These are phyloP conservation scores for Globisporangium cystogenes DNA, from an alignment of 352 stramenopile species.

Conservation along the genomic window DNA sequence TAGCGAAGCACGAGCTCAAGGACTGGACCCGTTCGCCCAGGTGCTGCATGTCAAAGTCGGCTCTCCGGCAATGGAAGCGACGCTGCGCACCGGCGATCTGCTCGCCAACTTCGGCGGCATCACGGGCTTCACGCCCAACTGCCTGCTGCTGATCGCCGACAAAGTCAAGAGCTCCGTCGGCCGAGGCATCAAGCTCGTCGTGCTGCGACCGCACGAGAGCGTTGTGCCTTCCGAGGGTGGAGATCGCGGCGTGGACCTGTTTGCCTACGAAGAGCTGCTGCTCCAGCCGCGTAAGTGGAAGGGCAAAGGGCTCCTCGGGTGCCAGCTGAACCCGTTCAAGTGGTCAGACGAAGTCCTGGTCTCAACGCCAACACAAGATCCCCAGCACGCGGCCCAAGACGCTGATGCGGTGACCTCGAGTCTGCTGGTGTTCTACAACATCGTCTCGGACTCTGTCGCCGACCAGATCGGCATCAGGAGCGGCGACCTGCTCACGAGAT, in stretches of 20 bases:
- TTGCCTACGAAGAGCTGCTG: slow-evolving; percentile 4
- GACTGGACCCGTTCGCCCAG: slow-evolving; percentile 34
- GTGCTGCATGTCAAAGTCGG: slow-evolving; percentile 30
- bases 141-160: slow-evolving; percentile 40
- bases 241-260: background rate
- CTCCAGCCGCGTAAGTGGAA: slow-evolving; percentile 46
- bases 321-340: slow-evolving; percentile 58
- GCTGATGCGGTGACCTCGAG: background rate
- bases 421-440: slow-evolving; percentile 36
- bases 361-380: background rate
- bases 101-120: slow-evolving; percentile 48
- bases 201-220: slow-evolving; percentile 22
- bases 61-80: slow-evolving; percentile 45
- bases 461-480: slow-evolving; percentile 26
- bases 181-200: slow-evolving; percentile 21
- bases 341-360: slow-evolving; percentile 16
- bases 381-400: background rate
- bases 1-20: background rate
- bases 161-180: slow-evolving; percentile 42
- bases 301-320: slow-evolving; percentile 58
- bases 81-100: slow-evolving; percentile 33
- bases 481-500: slow-evolving; percentile 43
- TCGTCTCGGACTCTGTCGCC: slow-evolving; percentile 23
- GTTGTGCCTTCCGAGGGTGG: background rate
- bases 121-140: slow-evolving; percentile 37